These are phyloP conservation scores for Chrysochromulina parva DNA, from an alignment of 78 protist genomes.

Conservation along the genomic window DNA sequence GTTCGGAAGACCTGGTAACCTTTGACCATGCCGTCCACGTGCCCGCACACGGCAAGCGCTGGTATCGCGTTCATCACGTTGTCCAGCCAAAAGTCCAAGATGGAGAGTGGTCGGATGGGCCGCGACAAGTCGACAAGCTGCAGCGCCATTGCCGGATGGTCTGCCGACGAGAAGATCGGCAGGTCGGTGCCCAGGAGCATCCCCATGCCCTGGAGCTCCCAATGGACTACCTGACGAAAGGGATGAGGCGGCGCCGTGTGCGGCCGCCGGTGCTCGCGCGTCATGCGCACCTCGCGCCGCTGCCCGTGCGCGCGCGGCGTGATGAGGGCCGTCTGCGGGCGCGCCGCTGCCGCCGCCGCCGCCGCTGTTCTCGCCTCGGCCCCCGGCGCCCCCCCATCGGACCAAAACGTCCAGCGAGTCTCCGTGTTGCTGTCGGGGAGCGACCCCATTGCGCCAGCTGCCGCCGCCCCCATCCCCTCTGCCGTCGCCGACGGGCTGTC, in stretches of 20 bases:
- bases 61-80: slow-evolving; percentile 39
- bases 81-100: slow-evolving; percentile 54
- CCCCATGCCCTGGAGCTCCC: not conserved
- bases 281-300: too few species aligned
- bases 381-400: not conserved
- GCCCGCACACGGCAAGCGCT: slow-evolving; percentile 27
- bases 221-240: not conserved
- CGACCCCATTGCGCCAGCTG: too few species aligned
- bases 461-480: too few species aligned
- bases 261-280: not conserved
- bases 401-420: slow-evolving; percentile 21
- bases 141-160: slow-evolving; percentile 26
- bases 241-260: not conserved
- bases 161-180: not conserved
- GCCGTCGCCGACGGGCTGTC: too few species aligned
- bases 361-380: not conserved
- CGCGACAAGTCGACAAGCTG: not conserved
- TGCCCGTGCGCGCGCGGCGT: not conserved
- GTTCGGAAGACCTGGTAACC: slow-evolving; percentile 21
- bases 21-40: slow-evolving; percentile 11
- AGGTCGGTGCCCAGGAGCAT: slow-evolving; percentile 14
- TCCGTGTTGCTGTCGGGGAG: not conserved
- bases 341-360: not conserved
- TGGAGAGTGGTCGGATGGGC: not conserved
- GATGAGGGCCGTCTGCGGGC: not conserved